Base-by-base conservation (phyloP, 169 alveolate species). In the Eimeria brunetti region DNA sequence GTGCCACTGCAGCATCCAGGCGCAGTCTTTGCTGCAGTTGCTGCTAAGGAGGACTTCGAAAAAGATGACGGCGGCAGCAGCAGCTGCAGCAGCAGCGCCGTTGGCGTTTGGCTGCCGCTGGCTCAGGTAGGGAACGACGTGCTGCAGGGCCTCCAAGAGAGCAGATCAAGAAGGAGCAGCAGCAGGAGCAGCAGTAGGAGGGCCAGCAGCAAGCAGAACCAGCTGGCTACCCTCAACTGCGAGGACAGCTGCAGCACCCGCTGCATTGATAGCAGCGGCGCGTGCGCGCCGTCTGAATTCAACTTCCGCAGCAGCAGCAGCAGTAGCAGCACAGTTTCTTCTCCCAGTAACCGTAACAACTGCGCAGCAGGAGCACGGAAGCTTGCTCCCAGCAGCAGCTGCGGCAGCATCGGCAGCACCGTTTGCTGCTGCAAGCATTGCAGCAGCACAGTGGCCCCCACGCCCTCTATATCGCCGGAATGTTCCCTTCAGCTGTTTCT, bases 31-130 rank as follows among this genome's bases (percentile, higher is more conserved):
- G 90, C 90, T 53, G 76, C 90, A 9, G 51, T 24, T 53, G 71
- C 64, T 44, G 38, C 62, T 24, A n/a, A 20, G 16, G 7, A 30
- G 76, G 90, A 49, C 11, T 30, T 49, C 36, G 20, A 36, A 16
- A 2, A n/a, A 49, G 60, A 78, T 46, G 64, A 30, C 38, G 8
- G 62, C 62, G 7, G 67, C 67, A 49, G 30, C 56, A 49, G 64
- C 44, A 20, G 88, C 88, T 83, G 90, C 49, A 24, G 90, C 73
- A 30, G 90, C 90, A 56, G 90, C 90, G 18, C 51, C n/a, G 58
- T 76, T 27, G 38, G 90, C 18, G 76, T 30, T 49, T 83, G 90
- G 90, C 56, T 83, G 12, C 90, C 90, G 3, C 76, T 83, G 30
- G 71, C 90, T 6, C 76, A 36, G 2, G 56, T 83, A 49, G 76